Evolutionary conservation across 176 grass and related monocot species (phyloP), one percentile per base, ranked within the genome.

Genomic region (Eragrostis nindensis): DNA sequence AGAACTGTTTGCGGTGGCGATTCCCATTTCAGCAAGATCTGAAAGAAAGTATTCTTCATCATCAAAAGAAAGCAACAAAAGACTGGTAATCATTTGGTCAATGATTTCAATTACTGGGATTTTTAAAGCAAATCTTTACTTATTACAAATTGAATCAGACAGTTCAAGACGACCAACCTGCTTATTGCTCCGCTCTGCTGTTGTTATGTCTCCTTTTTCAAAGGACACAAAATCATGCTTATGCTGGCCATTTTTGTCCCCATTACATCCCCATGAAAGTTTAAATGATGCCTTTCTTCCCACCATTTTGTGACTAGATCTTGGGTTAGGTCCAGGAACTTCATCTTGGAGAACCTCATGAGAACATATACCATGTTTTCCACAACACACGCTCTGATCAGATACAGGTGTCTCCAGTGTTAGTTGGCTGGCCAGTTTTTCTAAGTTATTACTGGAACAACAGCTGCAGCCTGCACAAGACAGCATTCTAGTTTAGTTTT

Each of bases 11-110:
- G 90, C 46, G 97, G 89, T 50, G 70, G 59, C 10, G 97, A 93
- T 87, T 96, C 97, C 97, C 97, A 99, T 90, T 96, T 96, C 83
- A 99, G 76, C 32, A 99, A 96, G 80, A 99, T 99, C 97, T 99
- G 87, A 74, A 87, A 87, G 62, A 38, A 70, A 59, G 73, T 27
- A 78, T 71, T 82, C 64, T 0, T 87, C 70, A 52, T 77, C 22
- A 86, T 19, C 62, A 41, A 57, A 82, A 85, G 76, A 70, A n/a
- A 71, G 56, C 54, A 8, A 19, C 3, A 56, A 26, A 89, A 26
- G 8, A 70, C 4, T 41, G 25, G 71, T 1, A 30, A 6, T 24
- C 57, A 3, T 77, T 57, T 44, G 56, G 41, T 82, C 18, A 73
- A 59, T 47, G 19, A 83, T 22, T 78, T 22, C 48, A 60, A 18